Conservation (phyloP, 2,329 filamentous ascomycete species). For the Orbilia oligospora region DNA sequence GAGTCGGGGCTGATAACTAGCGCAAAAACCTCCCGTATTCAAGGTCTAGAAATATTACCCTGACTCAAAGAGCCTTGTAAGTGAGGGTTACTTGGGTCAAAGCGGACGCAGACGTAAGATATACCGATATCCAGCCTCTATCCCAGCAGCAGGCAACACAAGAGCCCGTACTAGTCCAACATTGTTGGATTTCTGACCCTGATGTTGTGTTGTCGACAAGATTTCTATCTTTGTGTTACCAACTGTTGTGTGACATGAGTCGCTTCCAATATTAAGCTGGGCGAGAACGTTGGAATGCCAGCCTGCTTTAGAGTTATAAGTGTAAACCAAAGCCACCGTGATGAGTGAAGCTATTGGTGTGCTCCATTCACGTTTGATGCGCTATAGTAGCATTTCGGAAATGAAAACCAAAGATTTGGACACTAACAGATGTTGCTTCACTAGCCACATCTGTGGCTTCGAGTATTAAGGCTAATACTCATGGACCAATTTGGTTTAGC, state of each 20-base stretch:
- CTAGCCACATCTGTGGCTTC: conserved; percentile 6
- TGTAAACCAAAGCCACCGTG: not conserved
- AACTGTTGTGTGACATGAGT: conserved; percentile 18
- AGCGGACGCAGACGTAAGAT: conserved; percentile 1
- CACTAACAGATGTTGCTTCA: not conserved
- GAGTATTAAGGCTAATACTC: conserved; percentile 10
- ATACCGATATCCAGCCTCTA: too few relatives aligned
- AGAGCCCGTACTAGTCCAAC: not conserved
- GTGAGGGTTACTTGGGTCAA: not conserved
- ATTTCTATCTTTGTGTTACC: conserved; percentile 17
- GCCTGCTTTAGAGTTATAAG: not conserved
- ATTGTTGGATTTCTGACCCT: conserved; percentile 8
- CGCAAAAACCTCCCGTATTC: not conserved
- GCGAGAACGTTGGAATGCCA: not conserved
- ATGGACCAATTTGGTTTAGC: conserved; percentile 5
- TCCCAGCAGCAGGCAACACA: not conserved
- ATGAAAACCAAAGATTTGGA: not conserved
- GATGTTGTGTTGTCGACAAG: conserved; percentile 12
- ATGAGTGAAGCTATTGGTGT: not conserved
- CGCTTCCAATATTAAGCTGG: not conserved
- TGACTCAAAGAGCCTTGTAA: not conserved
- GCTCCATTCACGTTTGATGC: too few relatives aligned
- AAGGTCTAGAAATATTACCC: not conserved
- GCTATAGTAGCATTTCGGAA: not conserved
- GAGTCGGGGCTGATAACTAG: not conserved